These are phyloP conservation scores for Dictyophora rubrovolvata DNA, from an alignment of 768 basidiomycete genomes.

Conservation along the genomic window DNA sequence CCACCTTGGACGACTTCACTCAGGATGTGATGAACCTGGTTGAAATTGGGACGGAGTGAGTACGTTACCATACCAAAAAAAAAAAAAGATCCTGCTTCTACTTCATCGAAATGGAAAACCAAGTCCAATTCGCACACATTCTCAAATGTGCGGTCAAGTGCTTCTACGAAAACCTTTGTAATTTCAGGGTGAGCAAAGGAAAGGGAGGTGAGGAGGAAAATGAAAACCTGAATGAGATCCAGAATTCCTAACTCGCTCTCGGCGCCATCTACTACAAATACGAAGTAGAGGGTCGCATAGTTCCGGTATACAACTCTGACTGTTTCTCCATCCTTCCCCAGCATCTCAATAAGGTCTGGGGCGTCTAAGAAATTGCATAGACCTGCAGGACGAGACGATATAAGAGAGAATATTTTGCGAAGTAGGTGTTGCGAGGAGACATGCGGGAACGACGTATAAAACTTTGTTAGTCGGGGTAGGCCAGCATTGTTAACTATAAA, in stretches of 20 bases:
- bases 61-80: neutral
- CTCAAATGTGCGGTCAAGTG: slow-evolving; percentile 90
- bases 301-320: slow-evolving; percentile 89
- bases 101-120: slow-evolving; percentile 98
- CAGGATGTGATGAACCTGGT: slow-evolving; percentile 88
- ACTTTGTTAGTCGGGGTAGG: slow-evolving; percentile 74
- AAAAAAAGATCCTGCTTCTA: slow-evolving; percentile 22
- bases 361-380: slow-evolving; percentile 97
- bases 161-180: slow-evolving; percentile 98
- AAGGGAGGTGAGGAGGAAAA: neutral
- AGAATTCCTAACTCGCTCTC: slow-evolving; percentile 96
- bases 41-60: neutral
- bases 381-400: slow-evolving; percentile 68
- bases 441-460: slow-evolving; percentile 63
- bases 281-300: slow-evolving; percentile 95
- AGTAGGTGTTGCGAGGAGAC: slow-evolving; percentile 54
- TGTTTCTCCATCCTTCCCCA: slow-evolving; percentile 52
- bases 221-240: slow-evolving; percentile 82
- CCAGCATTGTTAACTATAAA: slow-evolving; percentile 90
- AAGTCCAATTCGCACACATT: slow-evolving; percentile 98
- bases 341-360: slow-evolving; percentile 69
- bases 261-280: slow-evolving; percentile 91
- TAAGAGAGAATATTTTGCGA: slow-evolving; percentile 82
- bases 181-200: slow-evolving; percentile 1
- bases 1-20: slow-evolving; percentile 97